Base-by-base conservation (phyloP, 768 basidiomycete species). In the Trametes punicea region DNA sequence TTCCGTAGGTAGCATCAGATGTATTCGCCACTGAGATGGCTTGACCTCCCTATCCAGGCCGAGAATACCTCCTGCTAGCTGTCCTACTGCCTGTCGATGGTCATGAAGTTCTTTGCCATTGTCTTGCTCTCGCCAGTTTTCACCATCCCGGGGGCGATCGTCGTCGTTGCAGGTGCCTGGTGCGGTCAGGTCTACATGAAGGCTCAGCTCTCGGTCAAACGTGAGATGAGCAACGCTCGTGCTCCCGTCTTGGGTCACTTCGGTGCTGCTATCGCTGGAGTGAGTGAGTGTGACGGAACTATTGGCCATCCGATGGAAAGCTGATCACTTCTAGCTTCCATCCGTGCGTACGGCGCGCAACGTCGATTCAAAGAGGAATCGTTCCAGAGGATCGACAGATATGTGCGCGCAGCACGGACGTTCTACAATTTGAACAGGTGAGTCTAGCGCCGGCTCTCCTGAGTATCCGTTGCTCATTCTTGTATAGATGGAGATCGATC, bases 311-410 rank as follows among this genome's bases (percentile, higher is more conserved):
- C 27, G 5, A 7, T 20, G 5, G 21, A 13, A 1, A 6, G n/a
- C 30, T 47, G 29, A 48, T 21, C 7, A 29, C 11, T 7, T 23
- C 26, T 66, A 72, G 65, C 67, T 10, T 78, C 79, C 1, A 79
- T 84, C 25, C 72, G 82, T 3, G 82, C 82, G 1, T 84, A 81
- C 59, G 77, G 79, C 15, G 79, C 79, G 11, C 74, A 82, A 60
- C 68, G 71, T 8, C 63, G 70, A 6, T 79, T 72, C 65, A 75
- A 66, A 51, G 46, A 34, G 55, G 73, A 81, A 57, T 71, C 77
- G 8, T 60, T 74, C 33, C 56, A 61, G 20, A 71, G 79, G 6
- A 77, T 82, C 26, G 75, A 84, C 60, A 71, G 69, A 39, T 84
- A 78, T 56, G 67, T 70, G 3, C 67, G 71, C 33, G 62, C 73